Base-by-base conservation (phyloP, 352 stramenopile species). In the Phytophthora podocarpi region DNA sequence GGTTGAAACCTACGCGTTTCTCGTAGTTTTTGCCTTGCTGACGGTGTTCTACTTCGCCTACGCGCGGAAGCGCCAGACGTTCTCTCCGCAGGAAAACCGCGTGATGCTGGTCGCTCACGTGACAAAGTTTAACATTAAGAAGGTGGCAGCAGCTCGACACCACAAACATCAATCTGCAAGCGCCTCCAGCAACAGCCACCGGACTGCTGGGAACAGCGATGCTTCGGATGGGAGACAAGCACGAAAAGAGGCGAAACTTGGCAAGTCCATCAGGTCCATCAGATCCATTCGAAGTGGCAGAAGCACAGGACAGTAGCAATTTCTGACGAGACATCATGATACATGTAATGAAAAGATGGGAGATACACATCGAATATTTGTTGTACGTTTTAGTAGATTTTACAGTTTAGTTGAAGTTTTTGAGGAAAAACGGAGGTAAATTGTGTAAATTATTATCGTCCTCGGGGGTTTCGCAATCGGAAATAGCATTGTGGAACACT, bases 101-200 rank as follows among this genome's bases (percentile, higher is more conserved):
- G 51, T 79, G 2, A 56, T 84, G 48, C 49, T 84, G 12, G 71
- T 84, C 8, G 74, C 74, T 7, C 72, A 84, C 37, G 72, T 84
- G 35, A 78, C 68, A 4, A 76, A 76, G 41, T 78, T 77, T 28
- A 77, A 77, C 26, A 46, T 65, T 13, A 75, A 75, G 23, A 70
- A 70, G 12, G 48, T 70, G 1, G 61, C 59, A 4, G 59, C 54
- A 4, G 23, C 35, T 13, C 45, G 58, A 36, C 50, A 27, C 2
- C n/a, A 51, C 23, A 60, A 55, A 11, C 13, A 50, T 5, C 34
- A 65, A 15, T 37, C 34, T 5, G 42, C 41, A 6, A 48, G 42
- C 18, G 8, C 36, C 15, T 40, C 42, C 5, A 61, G 37, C 28
- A 50, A 6, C 20, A 59, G 57, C 6, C 47, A 40, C 6, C 49